A percentile compares a stretch with the other conserved stretches of the same genome.
Evolutionary conservation across 225 moss, liverwort and hornwort genomes (phyloP).

Genomic region (Sphagnum contortum): DNA sequence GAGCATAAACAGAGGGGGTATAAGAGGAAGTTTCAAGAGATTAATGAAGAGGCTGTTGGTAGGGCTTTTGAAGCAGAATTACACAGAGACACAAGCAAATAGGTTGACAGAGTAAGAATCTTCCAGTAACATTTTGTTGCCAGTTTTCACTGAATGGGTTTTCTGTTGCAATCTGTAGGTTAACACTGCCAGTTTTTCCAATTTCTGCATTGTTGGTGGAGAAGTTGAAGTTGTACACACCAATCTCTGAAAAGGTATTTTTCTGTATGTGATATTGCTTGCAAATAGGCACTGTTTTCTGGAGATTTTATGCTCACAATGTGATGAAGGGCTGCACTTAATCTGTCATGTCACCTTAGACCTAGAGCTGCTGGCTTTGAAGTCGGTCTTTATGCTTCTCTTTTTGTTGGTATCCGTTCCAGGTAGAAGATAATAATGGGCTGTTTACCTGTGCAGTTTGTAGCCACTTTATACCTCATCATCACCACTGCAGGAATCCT

Average conservation of each 20-base stretch:
- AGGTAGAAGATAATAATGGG: not conserved
- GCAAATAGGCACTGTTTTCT: too few relatives aligned
- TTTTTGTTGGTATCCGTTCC: not conserved
- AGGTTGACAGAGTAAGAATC: not conserved
- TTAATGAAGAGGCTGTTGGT: not conserved
- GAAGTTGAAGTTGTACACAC: slow-evolving; percentile 38
- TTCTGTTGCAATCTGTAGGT: slow-evolving; percentile 34
- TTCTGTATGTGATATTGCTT: not conserved
- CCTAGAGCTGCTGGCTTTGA: too few relatives aligned
- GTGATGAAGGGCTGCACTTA: too few relatives aligned
- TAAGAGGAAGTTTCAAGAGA: too few relatives aligned
- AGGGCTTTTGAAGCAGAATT: not conserved
- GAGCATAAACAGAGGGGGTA: too few relatives aligned
- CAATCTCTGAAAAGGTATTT: slow-evolving; percentile 53
- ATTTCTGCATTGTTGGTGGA: slow-evolving; percentile 64
- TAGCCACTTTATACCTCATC: slow-evolving; percentile 47
- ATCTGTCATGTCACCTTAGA: too few relatives aligned
- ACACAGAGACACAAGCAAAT: too few relatives aligned
- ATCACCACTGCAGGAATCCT: slow-evolving; percentile 56
- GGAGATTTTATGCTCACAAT: too few relatives aligned
- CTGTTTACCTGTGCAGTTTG: slow-evolving; percentile 24
- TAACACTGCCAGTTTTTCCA: slow-evolving; percentile 69
- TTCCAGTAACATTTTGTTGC: not conserved
- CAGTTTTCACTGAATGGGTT: slow-evolving; percentile 1
- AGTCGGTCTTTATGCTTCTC: not conserved